These are phyloP conservation scores for Dujonia santamariae DNA, from an alignment of 1,139 yeast genomes.

Conservation along the genomic window DNA sequence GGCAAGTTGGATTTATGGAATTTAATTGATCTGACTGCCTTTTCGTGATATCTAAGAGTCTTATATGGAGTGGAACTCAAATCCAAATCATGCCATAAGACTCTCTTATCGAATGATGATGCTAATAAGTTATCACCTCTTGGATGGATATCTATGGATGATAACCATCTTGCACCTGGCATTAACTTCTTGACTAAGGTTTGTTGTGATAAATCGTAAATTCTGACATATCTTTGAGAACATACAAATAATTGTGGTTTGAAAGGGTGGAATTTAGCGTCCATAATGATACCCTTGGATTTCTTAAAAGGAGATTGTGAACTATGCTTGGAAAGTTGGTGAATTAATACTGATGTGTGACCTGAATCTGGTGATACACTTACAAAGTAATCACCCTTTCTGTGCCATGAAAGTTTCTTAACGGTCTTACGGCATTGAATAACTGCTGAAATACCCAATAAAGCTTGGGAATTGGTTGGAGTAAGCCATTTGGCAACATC, in stretches of 20 bases:
- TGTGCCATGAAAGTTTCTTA: slow-evolving; percentile 90
- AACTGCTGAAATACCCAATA: slow-evolving; percentile 66
- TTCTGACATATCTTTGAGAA: slow-evolving; percentile 86
- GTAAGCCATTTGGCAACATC: slow-evolving; percentile 82
- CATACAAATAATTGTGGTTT: slow-evolving; percentile 93
- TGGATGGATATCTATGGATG: slow-evolving; percentile 90
- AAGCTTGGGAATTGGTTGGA: slow-evolving; percentile 63
- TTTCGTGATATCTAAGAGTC: slow-evolving; percentile 90
- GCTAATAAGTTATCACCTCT: slow-evolving; percentile 93
- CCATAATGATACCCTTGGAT: slow-evolving; percentile 91
- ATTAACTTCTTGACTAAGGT: slow-evolving; percentile 74
- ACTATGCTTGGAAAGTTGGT: slow-evolving; percentile 89
- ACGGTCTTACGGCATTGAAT: slow-evolving; percentile 72
- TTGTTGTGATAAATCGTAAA: slow-evolving; percentile 89
- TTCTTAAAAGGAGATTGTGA: slow-evolving; percentile 97
- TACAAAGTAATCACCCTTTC: slow-evolving; percentile 95
- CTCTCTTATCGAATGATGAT: slow-evolving; percentile 91
- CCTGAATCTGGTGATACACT: slow-evolving; percentile 90
- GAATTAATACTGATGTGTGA: slow-evolving; percentile 86
- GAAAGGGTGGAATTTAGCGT: slow-evolving; percentile 95
- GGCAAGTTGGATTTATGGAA: slow-evolving; percentile 88
- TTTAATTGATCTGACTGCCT: slow-evolving; percentile 84
- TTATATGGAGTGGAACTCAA: slow-evolving; percentile 88
- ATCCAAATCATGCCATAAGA: slow-evolving; percentile 96
- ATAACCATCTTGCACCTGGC: slow-evolving; percentile 96